Conservation (phyloP, 192 early-diverging fungal genomes). For the Coemansia sp. region DNA sequence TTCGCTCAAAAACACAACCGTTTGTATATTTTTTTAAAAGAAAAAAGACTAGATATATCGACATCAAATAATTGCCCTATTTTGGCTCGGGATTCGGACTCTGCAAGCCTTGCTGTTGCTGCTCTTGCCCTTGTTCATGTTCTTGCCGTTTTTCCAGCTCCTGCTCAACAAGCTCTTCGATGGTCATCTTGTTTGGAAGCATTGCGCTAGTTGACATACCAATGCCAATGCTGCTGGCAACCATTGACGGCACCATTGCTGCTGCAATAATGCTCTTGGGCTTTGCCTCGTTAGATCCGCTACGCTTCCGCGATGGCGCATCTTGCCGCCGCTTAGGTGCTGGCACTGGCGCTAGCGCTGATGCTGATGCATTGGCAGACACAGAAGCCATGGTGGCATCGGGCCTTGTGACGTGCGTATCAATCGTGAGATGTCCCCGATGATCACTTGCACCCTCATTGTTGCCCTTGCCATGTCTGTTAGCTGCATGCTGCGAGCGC, state of each 20-base stretch:
- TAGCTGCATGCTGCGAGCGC: slow-evolving; percentile 3
- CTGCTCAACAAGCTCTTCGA: slow-evolving; percentile 51
- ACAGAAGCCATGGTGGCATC: neutral
- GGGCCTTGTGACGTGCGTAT: slow-evolving; percentile 6
- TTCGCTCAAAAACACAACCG: neutral
- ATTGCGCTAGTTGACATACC: slow-evolving; percentile 55
- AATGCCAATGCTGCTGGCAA: slow-evolving; percentile 52
- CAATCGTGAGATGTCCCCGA: slow-evolving; percentile 3
- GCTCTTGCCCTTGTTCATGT: slow-evolving; percentile 5
- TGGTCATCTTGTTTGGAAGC: slow-evolving; percentile 53
- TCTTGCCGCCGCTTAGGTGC: slow-evolving; percentile 6
- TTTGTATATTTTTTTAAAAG: neutral
- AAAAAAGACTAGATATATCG: slow-evolving; percentile 1
- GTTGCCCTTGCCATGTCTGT: slow-evolving; percentile 1
- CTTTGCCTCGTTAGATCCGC: slow-evolving; percentile 29
- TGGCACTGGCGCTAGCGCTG: neutral
- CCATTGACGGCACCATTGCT: slow-evolving; percentile 54
- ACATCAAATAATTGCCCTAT: neutral
- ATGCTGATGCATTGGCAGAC: slow-evolving; percentile 4
- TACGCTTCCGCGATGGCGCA: slow-evolving; percentile 30
- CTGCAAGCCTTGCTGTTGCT: slow-evolving; percentile 4
- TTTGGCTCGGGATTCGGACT: neutral
- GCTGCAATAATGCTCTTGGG: slow-evolving; percentile 39
- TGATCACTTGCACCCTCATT: neutral
- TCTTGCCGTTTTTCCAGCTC: slow-evolving; percentile 37